phyloP scores from a whole-genome alignment of 345 rosid genomes.

The Camelina hispida region DNA sequence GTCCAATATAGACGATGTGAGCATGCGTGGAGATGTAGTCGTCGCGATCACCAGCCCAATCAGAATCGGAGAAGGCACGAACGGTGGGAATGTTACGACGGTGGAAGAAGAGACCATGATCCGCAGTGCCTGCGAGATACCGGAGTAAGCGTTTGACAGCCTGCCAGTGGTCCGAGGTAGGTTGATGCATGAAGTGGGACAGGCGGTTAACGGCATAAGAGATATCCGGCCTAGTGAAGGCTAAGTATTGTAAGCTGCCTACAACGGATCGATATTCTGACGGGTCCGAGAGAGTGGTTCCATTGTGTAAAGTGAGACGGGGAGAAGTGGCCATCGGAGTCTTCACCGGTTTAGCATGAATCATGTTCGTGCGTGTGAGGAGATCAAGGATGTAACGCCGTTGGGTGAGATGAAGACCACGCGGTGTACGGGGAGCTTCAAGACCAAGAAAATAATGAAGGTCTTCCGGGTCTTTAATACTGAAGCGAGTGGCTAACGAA shows the following conservation, averaged over 20 bases:
- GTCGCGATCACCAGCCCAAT: not conserved
- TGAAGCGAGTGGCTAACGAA: too few relatives aligned
- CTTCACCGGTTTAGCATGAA: not conserved
- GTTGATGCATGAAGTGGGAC: not conserved
- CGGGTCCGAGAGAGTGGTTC: not conserved
- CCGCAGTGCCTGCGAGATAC: accelerated
- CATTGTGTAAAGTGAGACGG: accelerated
- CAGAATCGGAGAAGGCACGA: not conserved
- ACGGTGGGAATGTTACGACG: not conserved
- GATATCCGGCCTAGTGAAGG: not conserved
- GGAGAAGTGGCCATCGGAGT: not conserved
- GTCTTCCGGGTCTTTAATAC: too few relatives aligned
- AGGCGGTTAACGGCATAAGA: not conserved
- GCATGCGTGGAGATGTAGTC: not conserved
- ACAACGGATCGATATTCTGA: not conserved
- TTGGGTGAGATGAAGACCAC: too few relatives aligned
- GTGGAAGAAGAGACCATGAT: not conserved
- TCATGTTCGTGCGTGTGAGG: not conserved
- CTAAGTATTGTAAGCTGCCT: not conserved
- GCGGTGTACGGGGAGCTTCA: too few relatives aligned
- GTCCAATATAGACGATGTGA: not conserved
- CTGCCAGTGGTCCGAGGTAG: not conserved
- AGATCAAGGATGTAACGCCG: too few relatives aligned
- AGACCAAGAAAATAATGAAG: too few relatives aligned
- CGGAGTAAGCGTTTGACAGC: not conserved